These are phyloP conservation scores for Xylariaceae sp. DNA, from an alignment of 2,329 filamentous ascomycete genomes.

Conservation along the genomic window DNA sequence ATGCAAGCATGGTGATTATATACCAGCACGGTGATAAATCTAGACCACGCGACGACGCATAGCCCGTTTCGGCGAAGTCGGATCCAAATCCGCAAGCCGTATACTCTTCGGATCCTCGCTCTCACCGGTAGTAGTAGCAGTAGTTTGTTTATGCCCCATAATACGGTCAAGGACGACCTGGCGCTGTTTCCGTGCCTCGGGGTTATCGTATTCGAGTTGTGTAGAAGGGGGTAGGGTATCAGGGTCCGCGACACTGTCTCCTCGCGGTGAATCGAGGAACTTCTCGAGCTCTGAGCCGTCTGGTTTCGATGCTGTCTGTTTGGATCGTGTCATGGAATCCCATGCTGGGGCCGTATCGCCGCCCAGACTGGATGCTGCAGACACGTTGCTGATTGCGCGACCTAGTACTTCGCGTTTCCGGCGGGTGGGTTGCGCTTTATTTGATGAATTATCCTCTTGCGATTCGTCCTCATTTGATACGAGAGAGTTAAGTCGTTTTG, in stretches of 20 bases:
- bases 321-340: slow-evolving; percentile 5
- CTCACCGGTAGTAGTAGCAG: background rate
- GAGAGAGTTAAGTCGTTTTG: slow-evolving; percentile 27
- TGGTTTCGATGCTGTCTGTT: slow-evolving; percentile 8
- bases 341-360: slow-evolving; percentile 35
- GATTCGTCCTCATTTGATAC: slow-evolving; percentile 12
- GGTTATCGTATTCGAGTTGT: slow-evolving; percentile 51
- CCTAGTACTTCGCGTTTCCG: slow-evolving; percentile 50
- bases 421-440: slow-evolving; percentile 11
- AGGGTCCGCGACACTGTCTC: slow-evolving; percentile 1
- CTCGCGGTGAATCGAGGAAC: slow-evolving; percentile 20
- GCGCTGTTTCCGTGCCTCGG: slow-evolving; percentile 39
- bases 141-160: slow-evolving; percentile 9
- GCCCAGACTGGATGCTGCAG: slow-evolving; percentile 45
- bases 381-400: slow-evolving; percentile 54
- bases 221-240: slow-evolving; percentile 39
- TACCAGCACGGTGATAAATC: too few species aligned
- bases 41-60: slow-evolving; percentile 17
- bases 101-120: slow-evolving; percentile 7
- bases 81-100: slow-evolving; percentile 5
- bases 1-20: background rate
- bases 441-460: slow-evolving; percentile 17
- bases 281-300: slow-evolving; percentile 11
- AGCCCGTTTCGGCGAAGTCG: slow-evolving; percentile 13
- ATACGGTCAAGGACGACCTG: slow-evolving; percentile 26